Evolutionary conservation across 2,329 filamentous ascomycete species (phyloP).

Genomic region (Diaporthe sp.): DNA sequence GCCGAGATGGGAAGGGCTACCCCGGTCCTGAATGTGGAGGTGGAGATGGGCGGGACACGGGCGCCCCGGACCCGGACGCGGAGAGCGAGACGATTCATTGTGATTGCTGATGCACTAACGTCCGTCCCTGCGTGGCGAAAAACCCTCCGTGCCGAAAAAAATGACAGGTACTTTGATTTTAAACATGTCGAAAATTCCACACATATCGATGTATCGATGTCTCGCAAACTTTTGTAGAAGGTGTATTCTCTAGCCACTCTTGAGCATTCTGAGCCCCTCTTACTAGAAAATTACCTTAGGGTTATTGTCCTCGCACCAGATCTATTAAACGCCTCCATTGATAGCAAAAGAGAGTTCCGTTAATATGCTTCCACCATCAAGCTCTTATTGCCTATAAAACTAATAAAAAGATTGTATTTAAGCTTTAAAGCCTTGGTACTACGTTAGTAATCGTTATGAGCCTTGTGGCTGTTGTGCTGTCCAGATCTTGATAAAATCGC

Average conservation of each 20-base stretch:
- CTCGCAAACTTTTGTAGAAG: too few species aligned
- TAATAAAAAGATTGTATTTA: neutral
- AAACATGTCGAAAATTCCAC: too few species aligned
- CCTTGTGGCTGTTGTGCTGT: neutral
- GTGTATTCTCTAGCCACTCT: neutral
- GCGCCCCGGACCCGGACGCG: constrained; percentile 29
- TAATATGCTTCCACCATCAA: too few species aligned
- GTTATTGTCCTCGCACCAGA: neutral
- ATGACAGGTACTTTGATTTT: too few species aligned
- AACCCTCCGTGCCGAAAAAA: too few species aligned
- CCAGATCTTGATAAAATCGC: neutral
- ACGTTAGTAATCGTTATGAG: neutral
- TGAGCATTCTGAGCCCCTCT: neutral
- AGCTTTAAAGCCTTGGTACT: neutral
- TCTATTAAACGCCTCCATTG: too few species aligned
- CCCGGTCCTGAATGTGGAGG: neutral
- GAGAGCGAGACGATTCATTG: constrained; percentile 33
- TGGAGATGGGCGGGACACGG: constrained; percentile 10
- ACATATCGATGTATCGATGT: too few species aligned
- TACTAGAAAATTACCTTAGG: neutral
- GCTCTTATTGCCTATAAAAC: neutral
- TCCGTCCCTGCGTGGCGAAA: too few species aligned
- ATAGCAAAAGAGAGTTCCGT: too few species aligned
- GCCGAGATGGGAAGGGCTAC: neutral
- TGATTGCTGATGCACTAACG: constrained; percentile 12